Evolutionary conservation across 2,329 filamentous ascomycete genomes (phyloP), one percentile per base, ranked within the genome.

Genomic region (Phialophora macrospora): DNA sequence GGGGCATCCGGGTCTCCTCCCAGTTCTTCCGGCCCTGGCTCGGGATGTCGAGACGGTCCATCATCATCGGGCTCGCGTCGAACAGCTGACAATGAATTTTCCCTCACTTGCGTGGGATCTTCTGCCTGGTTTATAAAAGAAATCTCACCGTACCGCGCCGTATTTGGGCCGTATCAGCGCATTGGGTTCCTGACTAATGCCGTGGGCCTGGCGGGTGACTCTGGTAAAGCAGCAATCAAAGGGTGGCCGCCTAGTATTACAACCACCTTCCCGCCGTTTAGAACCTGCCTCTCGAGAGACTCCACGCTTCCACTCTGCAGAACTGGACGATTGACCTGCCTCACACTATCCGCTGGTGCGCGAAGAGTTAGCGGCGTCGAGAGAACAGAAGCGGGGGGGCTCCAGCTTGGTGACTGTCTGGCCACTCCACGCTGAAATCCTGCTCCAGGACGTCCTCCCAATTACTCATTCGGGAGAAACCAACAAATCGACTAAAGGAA

Each of bases 171-270:
- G 20, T 41, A 32, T 28, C 17, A 14, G 14, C 55, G 22, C 17
- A 38, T 12, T 4, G 28, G 22, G 7, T 56, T 56, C 38, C 64
- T 66, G 64, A 63, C 60, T 66, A 63, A 63, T 60, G 63, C 28
- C 38, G 41, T 14, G 51, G 46, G 20, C 20, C 24, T 12, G 26
- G 22, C 22, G 20, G 12, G 48, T 17, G 2, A n/a, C 20, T 20
- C n/a, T 14, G n/a, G 26, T 60, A 66, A 66, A 66, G 64, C 64
- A 60, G 64, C 64, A 41, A 46, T 51, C 46, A 14, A 3, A 14
- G 44, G 55, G 49, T 26, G 14, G 28, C 22, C 20, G 11, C 20
- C 48, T 38, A 20, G 28, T 66, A 66, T 66, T 66, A 66, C 64
- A 59, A 49, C 30, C 20, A 44, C 46, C 59, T 55, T 60, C 26